phyloP scores from a whole-genome alignment of 176 grass and related monocot species.

The Musa schizocarpa region DNA sequence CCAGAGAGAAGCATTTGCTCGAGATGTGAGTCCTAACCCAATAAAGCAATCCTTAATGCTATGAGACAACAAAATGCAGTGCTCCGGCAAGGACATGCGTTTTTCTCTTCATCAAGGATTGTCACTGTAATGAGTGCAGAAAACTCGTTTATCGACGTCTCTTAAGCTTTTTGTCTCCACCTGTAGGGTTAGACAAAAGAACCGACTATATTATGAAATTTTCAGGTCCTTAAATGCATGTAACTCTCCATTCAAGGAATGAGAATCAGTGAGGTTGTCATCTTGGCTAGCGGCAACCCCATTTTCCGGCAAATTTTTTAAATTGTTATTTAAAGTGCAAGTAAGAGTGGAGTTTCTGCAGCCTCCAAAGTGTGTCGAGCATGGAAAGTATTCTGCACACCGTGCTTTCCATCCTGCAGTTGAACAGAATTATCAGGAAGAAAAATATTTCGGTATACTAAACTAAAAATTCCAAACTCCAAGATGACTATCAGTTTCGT shows the following conservation, averaged over 20 bases:
- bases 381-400: conserved; percentile 76
- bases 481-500: too few species aligned
- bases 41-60: too few species aligned
- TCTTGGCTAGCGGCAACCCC: conserved; percentile 24
- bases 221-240: conserved; percentile 42
- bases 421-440: neutral
- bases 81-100: neutral
- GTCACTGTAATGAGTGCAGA: neutral
- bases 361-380: conserved; percentile 75
- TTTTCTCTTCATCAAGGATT: neutral
- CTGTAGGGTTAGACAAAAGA: conserved; percentile 18
- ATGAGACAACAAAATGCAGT: neutral
- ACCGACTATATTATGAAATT: conserved; percentile 30
- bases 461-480: too few species aligned
- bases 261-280: conserved; percentile 4
- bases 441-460: neutral
- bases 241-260: conserved; percentile 41
- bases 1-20: too few species aligned
- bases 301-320: conserved; percentile 64
- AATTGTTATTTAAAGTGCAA: conserved; percentile 22
- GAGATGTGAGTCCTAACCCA: too few species aligned
- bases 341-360: conserved; percentile 36
- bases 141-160: neutral
- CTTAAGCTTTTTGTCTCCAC: conserved; percentile 17
- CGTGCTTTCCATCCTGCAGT: conserved; percentile 73